A percentile compares a stretch with the other conserved stretches of the same genome.
These are phyloP conservation scores for Amanita exitialis DNA, from an alignment of 768 basidiomycete species.

Conservation along the genomic window DNA sequence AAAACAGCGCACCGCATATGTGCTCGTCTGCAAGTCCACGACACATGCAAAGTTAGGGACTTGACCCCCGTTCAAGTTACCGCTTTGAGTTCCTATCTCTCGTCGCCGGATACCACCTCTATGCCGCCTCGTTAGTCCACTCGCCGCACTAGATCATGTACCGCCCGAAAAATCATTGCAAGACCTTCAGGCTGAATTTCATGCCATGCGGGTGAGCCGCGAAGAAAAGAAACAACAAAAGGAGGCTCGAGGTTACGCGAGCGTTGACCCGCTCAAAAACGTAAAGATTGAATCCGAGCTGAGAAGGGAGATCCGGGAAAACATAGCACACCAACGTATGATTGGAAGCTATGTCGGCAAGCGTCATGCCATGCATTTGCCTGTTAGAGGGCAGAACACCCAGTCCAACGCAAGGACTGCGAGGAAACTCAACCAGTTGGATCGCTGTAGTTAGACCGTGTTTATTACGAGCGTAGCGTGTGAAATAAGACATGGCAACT, in stretches of 20 bases:
- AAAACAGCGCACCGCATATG: slow-evolving; percentile 72
- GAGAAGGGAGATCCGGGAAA: slow-evolving; percentile 71
- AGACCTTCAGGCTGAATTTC: slow-evolving; percentile 30
- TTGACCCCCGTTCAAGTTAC: slow-evolving; percentile 85
- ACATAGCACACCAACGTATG: slow-evolving; percentile 87
- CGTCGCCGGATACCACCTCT: slow-evolving; percentile 72
- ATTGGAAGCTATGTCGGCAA: slow-evolving; percentile 92
- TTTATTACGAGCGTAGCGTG: not conserved
- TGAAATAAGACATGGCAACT: slow-evolving; percentile 41
- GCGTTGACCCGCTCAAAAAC: slow-evolving; percentile 54
- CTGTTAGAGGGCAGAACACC: slow-evolving; percentile 92
- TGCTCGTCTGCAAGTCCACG: slow-evolving; percentile 88
- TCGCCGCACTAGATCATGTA: slow-evolving; percentile 45
- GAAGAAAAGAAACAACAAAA: slow-evolving; percentile 21
- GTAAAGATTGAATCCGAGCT: slow-evolving; percentile 86
- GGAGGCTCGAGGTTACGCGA: slow-evolving; percentile 10
- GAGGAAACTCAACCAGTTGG: slow-evolving; percentile 79
- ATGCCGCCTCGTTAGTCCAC: slow-evolving; percentile 55
- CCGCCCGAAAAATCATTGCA: slow-evolving; percentile 33
- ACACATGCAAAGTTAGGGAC: slow-evolving; percentile 69
- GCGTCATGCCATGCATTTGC: slow-evolving; percentile 87
- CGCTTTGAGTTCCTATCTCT: slow-evolving; percentile 87
- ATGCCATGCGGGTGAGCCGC: slow-evolving; percentile 17
- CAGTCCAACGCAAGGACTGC: slow-evolving; percentile 88
- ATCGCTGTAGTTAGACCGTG: slow-evolving; percentile 31